Base-by-base conservation (phyloP, 306 rosid species). In the Glycyrrhiza uralensis region DNA sequence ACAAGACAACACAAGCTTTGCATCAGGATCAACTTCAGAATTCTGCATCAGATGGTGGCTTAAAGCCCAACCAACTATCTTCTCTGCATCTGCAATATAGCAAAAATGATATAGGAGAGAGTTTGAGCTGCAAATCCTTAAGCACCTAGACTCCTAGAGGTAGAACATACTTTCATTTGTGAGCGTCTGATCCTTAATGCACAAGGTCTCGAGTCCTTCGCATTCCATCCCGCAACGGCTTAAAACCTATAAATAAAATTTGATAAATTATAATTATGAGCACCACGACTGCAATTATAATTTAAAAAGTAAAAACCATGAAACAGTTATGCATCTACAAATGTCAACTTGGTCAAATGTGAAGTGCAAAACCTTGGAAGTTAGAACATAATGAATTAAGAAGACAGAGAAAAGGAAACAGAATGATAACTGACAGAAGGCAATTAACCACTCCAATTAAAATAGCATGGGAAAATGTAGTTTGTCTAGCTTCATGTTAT, bases 1-100 rank as follows among this genome's bases (percentile, higher is more conserved):
- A 66, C 86, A 76, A 55, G 93, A 95, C 84, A 95, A 63, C 72
- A 78, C 85, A 81, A 89, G 83, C 77, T 83, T 92, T 51, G 87
- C 80, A 75, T 86, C 95, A 54, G 92, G 83, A 77, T 89, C 92
- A 46, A 82, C 90, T 69, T 85, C 97, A 56, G 87, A 49, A 80
- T 85, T 92, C 80, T 85, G 90, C 97, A 92, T 95, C 56, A 88
- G 82, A 79, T 95, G 99, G 72, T 87, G 96, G 87, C 96, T 95
- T 58, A 95, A 67, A 44, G 99, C 96, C 99, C 99, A 95, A 76
- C 99, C 97, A 74, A 95, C 89, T 69, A 95, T 90, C 86, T 95
- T 95, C 83, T 95, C 99, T 58, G 92, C 89, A 87, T 89, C 99
- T 95, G 96, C 76, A 84, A 81, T 45, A 87, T 6, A 67, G 30